Evolutionary conservation across 208 protist species (phyloP).

Genomic region (Phytomonas francai): DNA sequence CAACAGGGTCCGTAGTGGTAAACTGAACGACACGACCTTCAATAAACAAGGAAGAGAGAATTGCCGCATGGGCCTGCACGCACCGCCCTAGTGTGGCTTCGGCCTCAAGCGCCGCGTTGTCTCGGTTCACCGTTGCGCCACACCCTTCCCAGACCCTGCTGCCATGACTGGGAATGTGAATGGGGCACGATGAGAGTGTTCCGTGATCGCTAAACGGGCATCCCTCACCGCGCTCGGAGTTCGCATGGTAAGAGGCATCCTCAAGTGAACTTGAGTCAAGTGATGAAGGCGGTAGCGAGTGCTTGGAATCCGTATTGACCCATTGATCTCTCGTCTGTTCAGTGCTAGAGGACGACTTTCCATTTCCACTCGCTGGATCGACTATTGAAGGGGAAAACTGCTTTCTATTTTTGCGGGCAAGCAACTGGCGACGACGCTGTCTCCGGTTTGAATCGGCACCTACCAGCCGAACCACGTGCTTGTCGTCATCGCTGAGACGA

Average conservation of each 20-base stretch:
- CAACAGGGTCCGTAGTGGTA: slow-evolving; percentile 26
- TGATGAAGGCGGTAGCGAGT: slow-evolving; percentile 23
- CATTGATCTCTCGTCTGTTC: neutral
- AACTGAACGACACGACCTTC: slow-evolving; percentile 59
- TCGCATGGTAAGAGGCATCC: slow-evolving; percentile 67
- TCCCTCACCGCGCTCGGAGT: slow-evolving; percentile 46
- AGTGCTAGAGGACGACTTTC: neutral
- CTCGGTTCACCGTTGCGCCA: neutral
- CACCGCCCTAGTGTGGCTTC: slow-evolving; percentile 24
- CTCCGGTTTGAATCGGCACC: slow-evolving; percentile 1
- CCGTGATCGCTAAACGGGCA: slow-evolving; percentile 59
- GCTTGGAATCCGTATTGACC: slow-evolving; percentile 21
- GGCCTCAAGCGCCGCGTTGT: neutral
- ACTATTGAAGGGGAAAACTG: neutral
- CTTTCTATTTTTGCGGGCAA: neutral
- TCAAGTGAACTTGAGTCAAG: slow-evolving; percentile 20
- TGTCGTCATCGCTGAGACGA: slow-evolving; percentile 51
- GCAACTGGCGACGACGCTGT: slow-evolving; percentile 7
- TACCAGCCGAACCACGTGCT: slow-evolving; percentile 9
- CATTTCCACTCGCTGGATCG: neutral
- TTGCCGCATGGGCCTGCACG: slow-evolving; percentile 56
- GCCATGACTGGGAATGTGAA: slow-evolving; percentile 25
- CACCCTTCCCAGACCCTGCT: slow-evolving; percentile 1
- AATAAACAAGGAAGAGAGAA: slow-evolving; percentile 61
- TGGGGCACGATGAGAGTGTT: slow-evolving; percentile 19